These are phyloP conservation scores for Penicillium sp. DNA, from an alignment of 2,329 filamentous ascomycete genomes.

Conservation along the genomic window DNA sequence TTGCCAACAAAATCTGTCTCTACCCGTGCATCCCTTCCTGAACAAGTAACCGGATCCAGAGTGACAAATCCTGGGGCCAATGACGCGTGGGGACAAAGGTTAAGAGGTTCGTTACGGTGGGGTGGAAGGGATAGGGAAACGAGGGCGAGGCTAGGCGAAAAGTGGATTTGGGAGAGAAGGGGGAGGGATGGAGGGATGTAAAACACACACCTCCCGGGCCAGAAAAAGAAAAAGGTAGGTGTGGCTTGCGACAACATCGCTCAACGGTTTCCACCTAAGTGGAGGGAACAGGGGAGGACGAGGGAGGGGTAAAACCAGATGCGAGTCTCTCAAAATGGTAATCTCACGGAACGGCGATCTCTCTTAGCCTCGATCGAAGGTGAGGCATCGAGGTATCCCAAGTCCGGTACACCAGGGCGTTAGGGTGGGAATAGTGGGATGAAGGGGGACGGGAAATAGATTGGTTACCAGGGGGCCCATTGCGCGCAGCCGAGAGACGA, in stretches of 20 bases:
- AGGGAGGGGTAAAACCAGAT: neutral
- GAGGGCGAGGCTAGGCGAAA: neutral
- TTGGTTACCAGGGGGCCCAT: slow-evolving; percentile 18
- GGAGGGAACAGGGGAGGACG: too few relatives aligned
- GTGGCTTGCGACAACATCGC: slow-evolving; percentile 22
- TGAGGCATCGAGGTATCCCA: slow-evolving; percentile 8
- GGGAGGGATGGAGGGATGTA: neutral
- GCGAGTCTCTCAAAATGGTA: slow-evolving; percentile 19
- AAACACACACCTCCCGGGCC: neutral
- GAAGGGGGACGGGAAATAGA: slow-evolving; percentile 19
- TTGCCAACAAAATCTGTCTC: slow-evolving; percentile 6
- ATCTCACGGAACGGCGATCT: slow-evolving; percentile 19
- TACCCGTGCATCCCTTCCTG: slow-evolving; percentile 20
- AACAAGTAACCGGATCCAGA: slow-evolving; percentile 9
- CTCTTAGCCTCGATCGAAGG: slow-evolving; percentile 16
- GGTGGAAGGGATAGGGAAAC: neutral
- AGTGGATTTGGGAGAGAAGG: neutral
- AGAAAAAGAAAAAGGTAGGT: slow-evolving; percentile 18
- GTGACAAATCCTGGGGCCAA: slow-evolving; percentile 27
- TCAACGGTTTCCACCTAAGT: slow-evolving; percentile 24
- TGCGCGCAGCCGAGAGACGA: slow-evolving; percentile 19
- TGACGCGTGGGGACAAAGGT: neutral
- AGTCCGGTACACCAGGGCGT: slow-evolving; percentile 11
- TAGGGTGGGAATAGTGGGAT: slow-evolving; percentile 16
- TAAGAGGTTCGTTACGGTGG: slow-evolving; percentile 16